Conservation (phyloP, 805 yeast genomes). For the Metschnikowia noctiluminum region DNA sequence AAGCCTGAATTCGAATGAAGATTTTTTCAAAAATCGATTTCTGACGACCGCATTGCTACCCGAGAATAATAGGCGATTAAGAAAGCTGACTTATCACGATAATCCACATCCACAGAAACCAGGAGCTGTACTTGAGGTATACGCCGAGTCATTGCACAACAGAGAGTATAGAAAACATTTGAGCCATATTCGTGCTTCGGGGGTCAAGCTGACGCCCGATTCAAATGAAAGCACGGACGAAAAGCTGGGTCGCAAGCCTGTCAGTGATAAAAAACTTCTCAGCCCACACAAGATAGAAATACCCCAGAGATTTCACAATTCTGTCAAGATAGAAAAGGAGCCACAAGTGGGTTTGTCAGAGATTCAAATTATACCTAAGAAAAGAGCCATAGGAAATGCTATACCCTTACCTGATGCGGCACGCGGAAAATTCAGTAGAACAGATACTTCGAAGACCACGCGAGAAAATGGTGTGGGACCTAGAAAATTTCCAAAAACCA, state of each 20-base stretch:
- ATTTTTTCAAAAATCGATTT: conserved; percentile 27
- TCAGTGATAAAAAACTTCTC: background rate
- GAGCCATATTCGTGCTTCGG: background rate
- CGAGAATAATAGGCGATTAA: conserved; percentile 18
- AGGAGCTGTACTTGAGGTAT: background rate
- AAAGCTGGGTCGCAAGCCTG: no score
- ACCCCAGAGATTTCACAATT: background rate
- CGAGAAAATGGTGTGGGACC: background rate
- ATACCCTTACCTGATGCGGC: conserved; percentile 40
- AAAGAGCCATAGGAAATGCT: conserved; percentile 25
- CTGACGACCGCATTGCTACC: conserved; percentile 37
- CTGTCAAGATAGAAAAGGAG: background rate
- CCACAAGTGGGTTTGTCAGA: background rate
- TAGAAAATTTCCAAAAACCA: background rate
- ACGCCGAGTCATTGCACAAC: background rate
- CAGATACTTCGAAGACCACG: background rate
- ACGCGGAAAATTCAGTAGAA: conserved; percentile 22
- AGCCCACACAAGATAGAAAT: conserved; percentile 2
- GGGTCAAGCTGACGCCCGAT: no score
- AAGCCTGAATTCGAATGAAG: background rate
- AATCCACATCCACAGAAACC: background rate
- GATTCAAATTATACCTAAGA: conserved; percentile 1
- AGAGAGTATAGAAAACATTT: background rate
- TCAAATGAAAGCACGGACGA: no score
- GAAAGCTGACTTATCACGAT: conserved; percentile 6